Evolutionary conservation across 2,329 filamentous ascomycete genomes (phyloP), one percentile per base, ranked within the genome.

Genomic region (Paramyrothecium sp.): DNA sequence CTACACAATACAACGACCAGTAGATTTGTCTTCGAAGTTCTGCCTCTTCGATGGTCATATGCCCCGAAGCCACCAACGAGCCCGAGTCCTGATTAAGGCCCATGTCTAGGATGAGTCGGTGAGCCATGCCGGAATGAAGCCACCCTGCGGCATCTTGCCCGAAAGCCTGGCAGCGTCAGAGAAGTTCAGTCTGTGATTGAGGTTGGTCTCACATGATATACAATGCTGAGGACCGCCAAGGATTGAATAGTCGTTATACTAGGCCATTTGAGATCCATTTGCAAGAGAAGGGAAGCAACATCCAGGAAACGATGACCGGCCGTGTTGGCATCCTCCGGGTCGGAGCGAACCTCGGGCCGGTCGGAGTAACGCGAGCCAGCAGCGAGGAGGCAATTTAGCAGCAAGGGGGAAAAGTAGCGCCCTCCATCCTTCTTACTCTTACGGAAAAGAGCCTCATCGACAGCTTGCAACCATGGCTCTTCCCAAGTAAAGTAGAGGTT

Each of bases 101-200:
- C 71, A 75, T 73, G 30, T 75, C 73, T 0, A 74, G 64, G 11
- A 66, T 67, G 13, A 75, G 55, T 3, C 71, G 65, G 51, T 61
- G 69, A 1, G 73, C 73, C 68, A 75, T 73, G 1, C 72, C 72
- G n/a, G 73, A 68, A 47, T 73, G 66, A 10, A 74, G 65, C 71
- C 71, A 74, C 2, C 71, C 69, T 1, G 69, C 66, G 3, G 72
- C 71, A 58, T 74, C 72, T 4, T 65, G 65, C 3, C 72, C 72
- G 12, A 67, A 67, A 7, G 71, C 67, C 71, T 74, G 17, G 4
- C 12, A 2, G 2, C 10, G 7, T 20, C 63, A 20, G 51, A 44
- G 5, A 44, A 16, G 5, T 44, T 44, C 38, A 7, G 38, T 19
- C 13, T 3, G n/a, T 16, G 13, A 17, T 44, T 44, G 13, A 12